Base-by-base conservation (phyloP, 805 yeast species). In the Candida germanica region DNA sequence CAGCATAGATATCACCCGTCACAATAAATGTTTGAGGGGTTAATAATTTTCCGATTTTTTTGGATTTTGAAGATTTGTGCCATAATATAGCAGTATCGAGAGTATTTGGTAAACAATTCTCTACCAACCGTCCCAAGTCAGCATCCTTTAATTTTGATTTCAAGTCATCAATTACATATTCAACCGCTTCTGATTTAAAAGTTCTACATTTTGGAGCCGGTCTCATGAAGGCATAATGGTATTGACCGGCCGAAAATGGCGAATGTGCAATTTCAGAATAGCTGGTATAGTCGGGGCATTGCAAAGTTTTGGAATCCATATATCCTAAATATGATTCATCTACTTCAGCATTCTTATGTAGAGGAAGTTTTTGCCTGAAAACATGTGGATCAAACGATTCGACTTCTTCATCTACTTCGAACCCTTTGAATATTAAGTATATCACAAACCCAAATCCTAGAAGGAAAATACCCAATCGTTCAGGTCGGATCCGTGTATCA, bases 1-100 rank as follows among this genome's bases (percentile, higher is more conserved):
- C 95, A 2, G 96, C 96, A 55, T 86, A 88, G 38, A 87, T 87
- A 53, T 87, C 96, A 7, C 96, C 96, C 0, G 96, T 87, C 21
- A 87, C 91, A 1, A 87, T 75, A 58, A 87, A 87, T 1, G 94
- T 69, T 43, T 79, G 75, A 0, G 88, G 61, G 9, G 22, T 19
- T 5, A 27, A 6, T 13, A 19, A 9, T 11, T 10, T 4, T 19
- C 15, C 26, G 15, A 31, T 19, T n/a, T 6, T 26, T 5, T 32
- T 19, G 36, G 33, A 26, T 12, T 56, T 47, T 3, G 51, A 6
- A 3, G 37, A 12, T 3, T 17, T 12, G 56, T 82, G 87, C 86
- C 87, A 87, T 36, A 84, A 64, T 31, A 87, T 76, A 0, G 96
- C 87, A 1, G 96, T 87, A 51, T 87, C 96, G 35, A 87, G 61